Conservation (phyloP, 2,329 filamentous ascomycete species). For the Microdochium trichocladiopsis region DNA sequence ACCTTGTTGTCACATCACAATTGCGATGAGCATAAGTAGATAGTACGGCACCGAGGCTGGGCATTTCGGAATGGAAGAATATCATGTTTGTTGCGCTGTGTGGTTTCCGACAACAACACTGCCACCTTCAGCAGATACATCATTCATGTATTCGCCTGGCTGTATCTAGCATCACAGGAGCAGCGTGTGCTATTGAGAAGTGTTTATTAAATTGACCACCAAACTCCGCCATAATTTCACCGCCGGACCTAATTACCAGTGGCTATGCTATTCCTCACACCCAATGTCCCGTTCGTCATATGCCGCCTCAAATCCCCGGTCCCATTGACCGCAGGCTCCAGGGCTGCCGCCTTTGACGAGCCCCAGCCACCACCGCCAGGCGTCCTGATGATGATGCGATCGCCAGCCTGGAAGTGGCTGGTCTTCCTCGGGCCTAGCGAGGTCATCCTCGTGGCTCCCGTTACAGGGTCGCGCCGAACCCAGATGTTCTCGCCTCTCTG, state of each 20-base stretch:
- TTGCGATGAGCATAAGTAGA: no score
- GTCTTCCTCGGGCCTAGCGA: conserved; percentile 55
- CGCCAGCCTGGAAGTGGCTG: conserved; percentile 49
- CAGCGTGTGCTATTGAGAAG: no score
- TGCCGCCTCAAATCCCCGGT: background rate
- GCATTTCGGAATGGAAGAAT: no score
- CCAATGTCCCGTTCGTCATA: background rate
- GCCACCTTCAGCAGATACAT: no score
- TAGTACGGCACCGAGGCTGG: no score
- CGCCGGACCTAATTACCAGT: background rate
- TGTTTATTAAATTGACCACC: no score
- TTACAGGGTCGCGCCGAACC: conserved; percentile 31
- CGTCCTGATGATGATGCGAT: conserved; percentile 53
- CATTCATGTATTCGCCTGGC: no score
- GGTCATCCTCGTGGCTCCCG: conserved; percentile 27
- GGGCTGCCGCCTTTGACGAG: background rate
- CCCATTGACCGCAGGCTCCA: background rate
- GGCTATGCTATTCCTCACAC: background rate
- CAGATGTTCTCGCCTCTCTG: conserved; percentile 64
- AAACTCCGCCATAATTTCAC: background rate
- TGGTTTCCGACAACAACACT: no score
- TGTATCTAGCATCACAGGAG: no score
- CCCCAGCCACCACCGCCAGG: conserved; percentile 58
- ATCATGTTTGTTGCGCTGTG: no score
- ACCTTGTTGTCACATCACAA: no score